Percentiles rank a stretch among this genome's conserved stretches.
phyloP scores from a whole-genome alignment of 73 alveolate genomes.

The Paramecium bursaria region DNA sequence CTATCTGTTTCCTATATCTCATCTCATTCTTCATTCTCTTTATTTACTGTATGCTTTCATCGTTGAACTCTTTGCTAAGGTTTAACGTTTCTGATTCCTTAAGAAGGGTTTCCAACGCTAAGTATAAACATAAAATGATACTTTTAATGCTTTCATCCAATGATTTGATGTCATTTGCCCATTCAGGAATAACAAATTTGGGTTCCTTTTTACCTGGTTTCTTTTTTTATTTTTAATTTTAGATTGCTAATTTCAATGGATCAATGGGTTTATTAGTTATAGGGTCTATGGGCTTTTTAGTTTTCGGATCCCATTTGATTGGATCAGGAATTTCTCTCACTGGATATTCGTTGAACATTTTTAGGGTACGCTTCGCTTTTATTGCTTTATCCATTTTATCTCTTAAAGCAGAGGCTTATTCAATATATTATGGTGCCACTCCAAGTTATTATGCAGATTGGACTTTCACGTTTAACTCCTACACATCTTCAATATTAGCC shows the following conservation, averaged over 20 bases:
- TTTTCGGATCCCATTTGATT: constrained; percentile 85
- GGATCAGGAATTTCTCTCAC: constrained; percentile 93
- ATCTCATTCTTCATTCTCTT: constrained; percentile 56
- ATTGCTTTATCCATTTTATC: constrained; percentile 87
- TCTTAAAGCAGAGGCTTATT: constrained; percentile 77
- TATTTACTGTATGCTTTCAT: constrained; percentile 43
- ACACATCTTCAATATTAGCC: constrained; percentile 78
- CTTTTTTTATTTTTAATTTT: constrained; percentile 74
- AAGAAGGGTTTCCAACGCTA: constrained; percentile 41
- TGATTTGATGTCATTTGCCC: constrained; percentile 90
- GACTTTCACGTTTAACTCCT: constrained; percentile 72
- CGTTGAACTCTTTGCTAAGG: constrained; percentile 11
- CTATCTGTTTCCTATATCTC: constrained; percentile 58
- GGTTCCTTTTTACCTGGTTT: constrained; percentile 93
- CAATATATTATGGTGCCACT: constrained; percentile 82
- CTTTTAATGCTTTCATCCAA: constrained; percentile 63
- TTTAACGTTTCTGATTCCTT: constrained; percentile 45
- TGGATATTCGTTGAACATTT: constrained; percentile 91
- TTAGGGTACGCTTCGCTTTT: constrained; percentile 85
- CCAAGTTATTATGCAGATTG: constrained; percentile 76
- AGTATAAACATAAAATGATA: not conserved
- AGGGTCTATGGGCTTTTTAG: constrained; percentile 72
- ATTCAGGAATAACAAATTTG: constrained; percentile 91
- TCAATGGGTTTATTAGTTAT: constrained; percentile 75
- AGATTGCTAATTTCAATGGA: constrained; percentile 62